phyloP scores from a whole-genome alignment of 1,284 basidiomycete genomes.

The Ceratorhiza oryzae-sativae region DNA sequence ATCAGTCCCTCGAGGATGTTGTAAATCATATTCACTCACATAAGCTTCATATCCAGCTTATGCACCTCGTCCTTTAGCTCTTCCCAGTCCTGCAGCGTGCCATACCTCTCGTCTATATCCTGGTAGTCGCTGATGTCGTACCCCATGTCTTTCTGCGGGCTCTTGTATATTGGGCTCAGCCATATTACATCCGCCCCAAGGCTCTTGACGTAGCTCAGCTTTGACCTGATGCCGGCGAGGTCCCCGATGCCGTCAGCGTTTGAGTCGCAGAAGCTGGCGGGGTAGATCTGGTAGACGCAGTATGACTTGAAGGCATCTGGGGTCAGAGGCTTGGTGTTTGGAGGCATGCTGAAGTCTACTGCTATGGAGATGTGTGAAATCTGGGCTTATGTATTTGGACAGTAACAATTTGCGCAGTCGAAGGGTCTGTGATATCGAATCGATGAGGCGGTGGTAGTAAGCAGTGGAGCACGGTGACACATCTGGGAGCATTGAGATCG shows the following conservation, averaged over 20 bases:
- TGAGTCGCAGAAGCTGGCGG: conserved; percentile 73
- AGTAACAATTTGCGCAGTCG: too few relatives aligned
- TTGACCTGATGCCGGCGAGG: conserved; percentile 68
- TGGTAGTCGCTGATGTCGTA: conserved; percentile 81
- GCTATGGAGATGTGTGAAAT: too few relatives aligned
- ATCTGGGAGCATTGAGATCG: too few relatives aligned
- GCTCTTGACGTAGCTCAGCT: conserved; percentile 73
- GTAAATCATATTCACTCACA: too few relatives aligned
- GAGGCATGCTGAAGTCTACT: too few relatives aligned
- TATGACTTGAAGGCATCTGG: conserved; percentile 32
- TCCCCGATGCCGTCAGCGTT: conserved; percentile 81
- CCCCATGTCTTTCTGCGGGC: conserved; percentile 75
- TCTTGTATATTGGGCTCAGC: conserved; percentile 77
- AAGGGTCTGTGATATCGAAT: too few relatives aligned
- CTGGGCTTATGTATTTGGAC: too few relatives aligned
- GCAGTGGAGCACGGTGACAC: too few relatives aligned
- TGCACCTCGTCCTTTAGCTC: conserved; percentile 66
- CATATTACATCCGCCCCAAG: conserved; percentile 77
- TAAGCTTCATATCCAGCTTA: conserved; percentile 65
- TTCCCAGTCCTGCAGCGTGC: conserved; percentile 77
- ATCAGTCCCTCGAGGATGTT: too few relatives aligned
- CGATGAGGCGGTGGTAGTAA: too few relatives aligned
- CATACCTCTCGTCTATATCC: conserved; percentile 74
- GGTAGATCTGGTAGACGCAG: conserved; percentile 76
- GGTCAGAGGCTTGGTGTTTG: conserved; percentile 7